phyloP scores from a whole-genome alignment of 164 flowering plant genomes.

The Chloranthus sessilifolius region DNA sequence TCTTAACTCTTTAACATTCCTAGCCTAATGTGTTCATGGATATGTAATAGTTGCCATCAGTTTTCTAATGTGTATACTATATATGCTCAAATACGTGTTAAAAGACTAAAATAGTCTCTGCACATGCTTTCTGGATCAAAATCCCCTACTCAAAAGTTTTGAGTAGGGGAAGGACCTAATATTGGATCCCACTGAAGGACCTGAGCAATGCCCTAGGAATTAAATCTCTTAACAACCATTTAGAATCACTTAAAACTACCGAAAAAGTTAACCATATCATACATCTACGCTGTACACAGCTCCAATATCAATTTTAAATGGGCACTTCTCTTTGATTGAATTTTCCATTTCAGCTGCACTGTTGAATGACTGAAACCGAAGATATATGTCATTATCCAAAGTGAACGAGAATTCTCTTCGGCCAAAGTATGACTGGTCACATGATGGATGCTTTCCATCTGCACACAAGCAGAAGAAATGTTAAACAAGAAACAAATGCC shows the following conservation, averaged over 20 bases:
- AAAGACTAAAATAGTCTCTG: too few relatives aligned
- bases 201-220: too few relatives aligned
- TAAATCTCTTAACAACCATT: not conserved
- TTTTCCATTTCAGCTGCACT: constrained; percentile 55
- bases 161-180: too few relatives aligned
- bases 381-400: constrained; percentile 58
- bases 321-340: constrained; percentile 75
- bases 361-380: constrained; percentile 76
- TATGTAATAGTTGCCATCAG: too few relatives aligned
- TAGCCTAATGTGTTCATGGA: too few relatives aligned
- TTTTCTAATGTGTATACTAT: too few relatives aligned
- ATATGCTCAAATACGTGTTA: too few relatives aligned
- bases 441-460: constrained; percentile 98
- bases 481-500: too few relatives aligned
- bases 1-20: too few relatives aligned
- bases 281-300: constrained; percentile 95
- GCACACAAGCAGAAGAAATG: constrained; percentile 6
- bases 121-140: too few relatives aligned
- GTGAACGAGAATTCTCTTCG: constrained; percentile 91
- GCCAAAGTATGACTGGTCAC: constrained; percentile 77
- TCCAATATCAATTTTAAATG: constrained; percentile 91
- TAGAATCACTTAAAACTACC: not conserved
- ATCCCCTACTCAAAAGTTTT: too few relatives aligned
- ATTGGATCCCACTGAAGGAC: too few relatives aligned
- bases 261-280: constrained; percentile 21